A percentile compares a stretch with the other conserved stretches of the same genome.
Conservation (phyloP, 768 basidiomycete genomes). For the Trichaptum fuscoviolaceum region DNA sequence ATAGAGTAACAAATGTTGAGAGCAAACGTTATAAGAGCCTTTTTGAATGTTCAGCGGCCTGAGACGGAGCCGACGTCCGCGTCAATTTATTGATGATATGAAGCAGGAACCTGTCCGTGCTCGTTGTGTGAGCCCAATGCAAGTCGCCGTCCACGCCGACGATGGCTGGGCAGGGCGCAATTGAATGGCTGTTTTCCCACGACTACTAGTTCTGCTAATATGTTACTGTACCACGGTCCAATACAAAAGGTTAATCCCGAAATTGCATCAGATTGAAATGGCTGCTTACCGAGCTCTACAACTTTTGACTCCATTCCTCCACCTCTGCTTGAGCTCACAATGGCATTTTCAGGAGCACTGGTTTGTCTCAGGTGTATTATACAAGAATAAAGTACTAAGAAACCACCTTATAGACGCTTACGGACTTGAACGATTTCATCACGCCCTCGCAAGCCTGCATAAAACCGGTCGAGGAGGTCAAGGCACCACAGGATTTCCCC, state of each 20-base stretch:
- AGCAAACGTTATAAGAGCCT: background rate
- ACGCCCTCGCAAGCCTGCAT: constrained; percentile 96
- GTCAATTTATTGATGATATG: background rate
- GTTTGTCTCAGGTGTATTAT: constrained; percentile 36
- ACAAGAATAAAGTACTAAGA: constrained; percentile 10
- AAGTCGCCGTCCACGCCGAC: background rate
- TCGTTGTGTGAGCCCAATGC: background rate
- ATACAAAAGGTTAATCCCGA: background rate
- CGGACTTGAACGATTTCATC: constrained; percentile 96
- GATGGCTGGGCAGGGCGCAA: background rate
- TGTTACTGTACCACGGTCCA: background rate
- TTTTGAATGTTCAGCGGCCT: background rate
- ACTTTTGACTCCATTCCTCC: background rate
- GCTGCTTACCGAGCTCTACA: background rate
- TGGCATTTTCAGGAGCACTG: constrained; percentile 87
- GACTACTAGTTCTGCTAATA: background rate
- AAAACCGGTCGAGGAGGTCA: constrained; percentile 75
- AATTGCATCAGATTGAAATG: background rate
- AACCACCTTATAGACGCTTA: constrained; percentile 57
- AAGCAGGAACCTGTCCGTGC: background rate
- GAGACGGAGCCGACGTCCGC: background rate
- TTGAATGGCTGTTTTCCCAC: background rate
- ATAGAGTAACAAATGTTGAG: background rate
- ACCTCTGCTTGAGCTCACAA: constrained; percentile 21
- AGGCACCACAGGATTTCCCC: constrained; percentile 33